Base-by-base conservation (phyloP, 2,329 filamentous ascomycete genomes). In the Sporothrix luriei region DNA sequence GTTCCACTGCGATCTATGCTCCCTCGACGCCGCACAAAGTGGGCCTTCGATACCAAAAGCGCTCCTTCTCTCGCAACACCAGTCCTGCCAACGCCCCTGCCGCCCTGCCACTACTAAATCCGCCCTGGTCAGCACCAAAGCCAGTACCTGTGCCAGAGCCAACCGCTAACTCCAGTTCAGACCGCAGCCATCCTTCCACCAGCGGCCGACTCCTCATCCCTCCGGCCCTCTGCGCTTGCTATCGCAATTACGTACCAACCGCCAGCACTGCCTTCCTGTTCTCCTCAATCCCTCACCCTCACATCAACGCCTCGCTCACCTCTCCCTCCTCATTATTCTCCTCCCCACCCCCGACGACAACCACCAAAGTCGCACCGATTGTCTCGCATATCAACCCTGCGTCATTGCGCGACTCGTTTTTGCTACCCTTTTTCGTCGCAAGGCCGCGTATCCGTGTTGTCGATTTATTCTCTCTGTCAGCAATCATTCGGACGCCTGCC, bases 1-100 rank as follows among this genome's bases (percentile, higher is more conserved):
- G 43, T 66, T 16, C 67, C 62, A 69, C 62, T 61, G 49, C 62
- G 46, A 62, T 52, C 62, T 59, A 38, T 69, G 61, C 46, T 70
- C 48, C 38, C 69, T 38, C 59, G 46, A 48, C 66, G 61, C 61
- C 67, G 67, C 49, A 19, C 38, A 51, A 69, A 55, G 57, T 62
- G 57, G 57, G 57, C 57, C 57, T 64, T 33, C 43, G 69, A 59
- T 59, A 4, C 40, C 65, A 62, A 7, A 38, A 13, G 33, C 9
- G 26, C 52, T 61, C 54, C 62, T 66, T 26, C n/a, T 46, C 55
- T 62, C 7, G 4, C 43, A 19, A 2, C 40, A 21, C 29, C 57
- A 13, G 5, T 4, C 24, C 61, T 49, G 24, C 24, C 21, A 48
- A 43, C 43, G 21, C 38, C 40, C 21, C 13, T 62, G 57, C 5